phyloP scores from a whole-genome alignment of 257 asterid species.

The Perilla frutescens region DNA sequence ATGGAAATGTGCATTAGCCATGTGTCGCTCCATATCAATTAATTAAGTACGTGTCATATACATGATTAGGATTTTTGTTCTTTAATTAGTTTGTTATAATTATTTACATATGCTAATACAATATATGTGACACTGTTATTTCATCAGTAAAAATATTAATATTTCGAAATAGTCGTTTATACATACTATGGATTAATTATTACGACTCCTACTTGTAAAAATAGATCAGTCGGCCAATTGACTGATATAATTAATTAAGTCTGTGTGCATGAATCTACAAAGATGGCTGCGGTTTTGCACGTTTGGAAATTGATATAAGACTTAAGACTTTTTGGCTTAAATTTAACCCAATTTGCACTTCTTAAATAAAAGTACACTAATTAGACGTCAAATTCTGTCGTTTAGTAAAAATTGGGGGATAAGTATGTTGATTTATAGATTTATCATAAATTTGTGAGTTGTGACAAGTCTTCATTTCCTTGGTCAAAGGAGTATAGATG shows the following conservation, averaged over 20 bases:
- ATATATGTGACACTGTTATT: too few species aligned
- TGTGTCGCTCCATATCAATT: too few species aligned
- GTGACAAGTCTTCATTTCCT: slow-evolving; percentile 13
- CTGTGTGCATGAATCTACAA: slow-evolving; percentile 35
- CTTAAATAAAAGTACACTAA: neutral
- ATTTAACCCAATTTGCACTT: neutral
- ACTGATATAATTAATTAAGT: neutral
- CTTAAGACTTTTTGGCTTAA: slow-evolving; percentile 11
- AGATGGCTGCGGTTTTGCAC: slow-evolving; percentile 36
- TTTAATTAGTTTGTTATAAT: too few species aligned
- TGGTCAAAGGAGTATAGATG: slow-evolving; percentile 30
- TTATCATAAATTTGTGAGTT: neutral
- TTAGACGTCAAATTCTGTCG: neutral
- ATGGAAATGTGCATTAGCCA: too few species aligned
- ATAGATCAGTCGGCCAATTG: neutral
- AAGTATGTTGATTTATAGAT: slow-evolving; percentile 1
- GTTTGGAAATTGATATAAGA: slow-evolving; percentile 2
- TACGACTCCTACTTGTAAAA: neutral
- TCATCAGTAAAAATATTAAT: too few species aligned
- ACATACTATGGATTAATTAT: too few species aligned
- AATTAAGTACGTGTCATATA: too few species aligned
- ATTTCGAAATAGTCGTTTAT: too few species aligned
- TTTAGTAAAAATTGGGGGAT: neutral
- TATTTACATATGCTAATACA: too few species aligned
- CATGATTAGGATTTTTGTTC: too few species aligned